These are phyloP conservation scores for Pinus taeda DNA, from an alignment of 75 land plant genomes.

Conservation along the genomic window DNA sequence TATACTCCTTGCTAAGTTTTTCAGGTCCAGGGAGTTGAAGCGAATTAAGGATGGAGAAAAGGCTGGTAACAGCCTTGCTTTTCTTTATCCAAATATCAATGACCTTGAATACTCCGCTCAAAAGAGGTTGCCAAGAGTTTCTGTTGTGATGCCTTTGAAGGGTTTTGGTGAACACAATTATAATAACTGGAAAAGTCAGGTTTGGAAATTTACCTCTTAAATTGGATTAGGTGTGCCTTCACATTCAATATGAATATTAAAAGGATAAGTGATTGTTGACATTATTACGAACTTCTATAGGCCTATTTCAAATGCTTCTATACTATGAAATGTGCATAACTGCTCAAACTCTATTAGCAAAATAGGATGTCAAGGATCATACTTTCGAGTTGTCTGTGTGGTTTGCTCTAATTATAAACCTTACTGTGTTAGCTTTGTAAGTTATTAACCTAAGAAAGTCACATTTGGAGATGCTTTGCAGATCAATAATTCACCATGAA, in stretches of 20 bases:
- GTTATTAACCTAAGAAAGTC: not conserved
- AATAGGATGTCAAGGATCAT: not conserved
- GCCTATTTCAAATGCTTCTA: not conserved
- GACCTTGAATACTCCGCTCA: constrained; percentile 87
- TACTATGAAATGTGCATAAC: not conserved
- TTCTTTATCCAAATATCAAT: constrained; percentile 74
- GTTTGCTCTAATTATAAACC: not conserved
- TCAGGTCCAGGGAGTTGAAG: constrained; percentile 68
- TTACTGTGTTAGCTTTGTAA: not conserved
- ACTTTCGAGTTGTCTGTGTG: not conserved
- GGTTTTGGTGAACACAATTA: constrained; percentile 97
- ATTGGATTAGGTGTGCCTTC: not conserved
- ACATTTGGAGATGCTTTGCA: not conserved
- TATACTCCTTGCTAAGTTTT: not conserved
- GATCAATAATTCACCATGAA: not conserved
- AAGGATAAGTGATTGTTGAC: not conserved
- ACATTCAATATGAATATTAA: not conserved
- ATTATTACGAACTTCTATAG: not conserved
- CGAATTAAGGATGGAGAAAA: constrained; percentile 47
- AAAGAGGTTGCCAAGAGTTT: constrained; percentile 76
- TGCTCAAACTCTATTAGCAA: not conserved
- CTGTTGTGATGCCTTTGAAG: constrained; percentile 97
- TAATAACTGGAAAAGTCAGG: constrained; percentile 97
- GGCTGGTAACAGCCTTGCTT: constrained; percentile 75
- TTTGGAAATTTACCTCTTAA: constrained; percentile 13